Conservation (phyloP, 2,329 filamentous ascomycete genomes). For the Gnomoniopsis sp. region DNA sequence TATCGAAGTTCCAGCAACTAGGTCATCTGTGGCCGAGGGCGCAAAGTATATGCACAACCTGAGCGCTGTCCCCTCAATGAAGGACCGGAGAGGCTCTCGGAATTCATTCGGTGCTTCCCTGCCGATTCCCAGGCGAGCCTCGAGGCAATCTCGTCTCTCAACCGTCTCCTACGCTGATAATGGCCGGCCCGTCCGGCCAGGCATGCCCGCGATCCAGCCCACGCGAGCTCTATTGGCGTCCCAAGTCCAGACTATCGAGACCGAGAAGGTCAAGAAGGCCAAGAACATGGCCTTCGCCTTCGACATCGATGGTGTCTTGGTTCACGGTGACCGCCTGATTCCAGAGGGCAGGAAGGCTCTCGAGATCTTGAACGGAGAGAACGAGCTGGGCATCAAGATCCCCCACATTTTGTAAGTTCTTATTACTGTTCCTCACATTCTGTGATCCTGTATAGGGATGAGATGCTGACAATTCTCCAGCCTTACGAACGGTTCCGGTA, state of each 20-base stretch:
- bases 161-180: constrained; percentile 47
- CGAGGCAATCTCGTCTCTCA: constrained; percentile 62
- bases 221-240: constrained; percentile 66
- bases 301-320: constrained; percentile 74
- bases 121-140: constrained; percentile 67
- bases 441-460: not conserved
- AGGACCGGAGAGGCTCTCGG: constrained; percentile 64
- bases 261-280: constrained; percentile 63
- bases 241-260: constrained; percentile 65
- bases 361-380: constrained; percentile 71
- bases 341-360: constrained; percentile 63
- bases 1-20: constrained; percentile 67
- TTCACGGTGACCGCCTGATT: constrained; percentile 69
- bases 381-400: constrained; percentile 76
- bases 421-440: not conserved
- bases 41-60: constrained; percentile 70
- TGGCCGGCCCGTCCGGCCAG: constrained; percentile 45
- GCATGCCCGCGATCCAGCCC: constrained; percentile 56
- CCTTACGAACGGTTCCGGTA: constrained; percentile 71
- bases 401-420: constrained; percentile 57
- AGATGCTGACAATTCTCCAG: constrained; percentile 5
- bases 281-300: constrained; percentile 84
- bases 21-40: constrained; percentile 66
- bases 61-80: constrained; percentile 64
- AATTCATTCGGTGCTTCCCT: constrained; percentile 74